These are phyloP conservation scores for Pachysandra terminalis DNA, from an alignment of 164 flowering plant genomes.

Conservation along the genomic window DNA sequence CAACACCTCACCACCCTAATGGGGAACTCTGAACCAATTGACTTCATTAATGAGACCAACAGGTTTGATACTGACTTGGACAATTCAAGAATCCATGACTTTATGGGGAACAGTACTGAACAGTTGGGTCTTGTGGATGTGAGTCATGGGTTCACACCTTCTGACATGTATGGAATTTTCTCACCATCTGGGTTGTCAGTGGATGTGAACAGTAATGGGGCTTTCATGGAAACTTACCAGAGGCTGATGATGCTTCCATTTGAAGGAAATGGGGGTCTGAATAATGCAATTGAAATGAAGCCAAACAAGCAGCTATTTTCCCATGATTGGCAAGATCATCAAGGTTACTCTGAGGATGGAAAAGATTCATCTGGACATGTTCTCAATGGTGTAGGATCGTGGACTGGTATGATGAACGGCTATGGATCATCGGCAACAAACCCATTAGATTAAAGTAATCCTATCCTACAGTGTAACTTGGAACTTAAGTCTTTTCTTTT, in stretches of 20 bases:
- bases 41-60: constrained; percentile 54
- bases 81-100: constrained; percentile 31
- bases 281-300: constrained; percentile 34
- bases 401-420: constrained; percentile 42
- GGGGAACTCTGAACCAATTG: constrained; percentile 27
- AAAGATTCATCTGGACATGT: constrained; percentile 41
- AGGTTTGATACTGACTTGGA: constrained; percentile 31
- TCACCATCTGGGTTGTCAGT: constrained; percentile 29
- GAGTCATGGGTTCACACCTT: constrained; percentile 22
- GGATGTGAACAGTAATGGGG: constrained; percentile 11
- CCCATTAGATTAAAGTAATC: constrained; percentile 25
- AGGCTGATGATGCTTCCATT: constrained; percentile 30
- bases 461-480: no score
- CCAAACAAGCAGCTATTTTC: constrained; percentile 53
- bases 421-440: constrained; percentile 54
- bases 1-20: constrained; percentile 32
- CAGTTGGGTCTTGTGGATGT: constrained; percentile 34
- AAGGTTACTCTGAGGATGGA: constrained; percentile 41
- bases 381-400: constrained; percentile 39
- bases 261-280: constrained; percentile 16
- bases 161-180: constrained; percentile 28
- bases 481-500: neutral
- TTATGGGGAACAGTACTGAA: constrained; percentile 39
- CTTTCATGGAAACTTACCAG: constrained; percentile 15
- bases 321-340: constrained; percentile 69